Evolutionary conservation across 257 asterid genomes (phyloP).

Genomic region (Solanum dulcamara): DNA sequence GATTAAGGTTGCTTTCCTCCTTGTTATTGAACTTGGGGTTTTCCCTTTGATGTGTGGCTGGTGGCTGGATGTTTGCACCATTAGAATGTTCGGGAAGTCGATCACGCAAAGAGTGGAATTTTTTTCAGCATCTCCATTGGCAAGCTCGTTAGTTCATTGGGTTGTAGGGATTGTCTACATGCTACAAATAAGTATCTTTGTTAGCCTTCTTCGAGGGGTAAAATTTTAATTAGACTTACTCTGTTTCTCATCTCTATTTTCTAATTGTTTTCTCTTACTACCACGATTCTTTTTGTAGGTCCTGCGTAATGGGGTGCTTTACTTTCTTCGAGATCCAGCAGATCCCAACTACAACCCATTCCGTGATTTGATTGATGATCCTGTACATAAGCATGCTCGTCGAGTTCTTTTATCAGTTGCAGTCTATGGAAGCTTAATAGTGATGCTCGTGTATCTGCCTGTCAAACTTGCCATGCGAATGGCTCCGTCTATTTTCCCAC

Average conservation of each 20-base stretch:
- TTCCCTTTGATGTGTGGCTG: slow-evolving; percentile 99
- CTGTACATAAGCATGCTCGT: slow-evolving; percentile 99
- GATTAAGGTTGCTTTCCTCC: slow-evolving; percentile 96
- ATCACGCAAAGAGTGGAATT: slow-evolving; percentile 89
- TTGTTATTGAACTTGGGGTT: slow-evolving; percentile 96
- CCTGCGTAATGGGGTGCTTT: slow-evolving; percentile 88
- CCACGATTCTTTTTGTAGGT: slow-evolving; percentile 40
- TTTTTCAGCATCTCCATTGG: slow-evolving; percentile 88
- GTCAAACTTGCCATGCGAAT: slow-evolving; percentile 92
- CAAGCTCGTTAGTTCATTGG: slow-evolving; percentile 98
- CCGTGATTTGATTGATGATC: slow-evolving; percentile 97
- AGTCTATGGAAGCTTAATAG: slow-evolving; percentile 94
- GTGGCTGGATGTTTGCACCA: slow-evolving; percentile 98
- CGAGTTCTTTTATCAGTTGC: slow-evolving; percentile 89
- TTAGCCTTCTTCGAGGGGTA: slow-evolving; percentile 99
- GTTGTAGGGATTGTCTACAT: slow-evolving; percentile 95
- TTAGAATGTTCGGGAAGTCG: slow-evolving; percentile 91
- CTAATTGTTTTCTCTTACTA: neutral
- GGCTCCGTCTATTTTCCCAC: slow-evolving; percentile 87
- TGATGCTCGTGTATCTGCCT: slow-evolving; percentile 92
- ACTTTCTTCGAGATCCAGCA: slow-evolving; percentile 97
- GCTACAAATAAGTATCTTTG: slow-evolving; percentile 97
- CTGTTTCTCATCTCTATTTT: neutral
- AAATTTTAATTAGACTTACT: neutral
- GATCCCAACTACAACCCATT: slow-evolving; percentile 98